Percentiles rank a stretch among this genome's conserved stretches.
phyloP scores from a whole-genome alignment of 164 flowering plant genomes.

The Vitis vinifera region DNA sequence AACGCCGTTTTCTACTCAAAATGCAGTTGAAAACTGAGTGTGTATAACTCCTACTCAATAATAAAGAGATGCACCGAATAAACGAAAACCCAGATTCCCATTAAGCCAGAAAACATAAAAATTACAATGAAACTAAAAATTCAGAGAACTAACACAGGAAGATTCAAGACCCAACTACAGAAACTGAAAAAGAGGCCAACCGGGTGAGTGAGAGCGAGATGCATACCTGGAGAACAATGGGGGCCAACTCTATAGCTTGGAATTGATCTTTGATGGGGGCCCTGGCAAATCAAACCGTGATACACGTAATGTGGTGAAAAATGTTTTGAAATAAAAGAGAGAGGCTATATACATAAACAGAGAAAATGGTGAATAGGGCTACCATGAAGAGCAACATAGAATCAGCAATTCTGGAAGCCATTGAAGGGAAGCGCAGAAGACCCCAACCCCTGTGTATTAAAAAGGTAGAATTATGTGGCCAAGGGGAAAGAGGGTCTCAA shows the following conservation, averaged over 20 bases:
- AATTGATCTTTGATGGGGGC: conserved; percentile 37
- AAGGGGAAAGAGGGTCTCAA: no score
- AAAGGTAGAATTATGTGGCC: no score
- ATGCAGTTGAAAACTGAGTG: background rate
- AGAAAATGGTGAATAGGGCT: background rate
- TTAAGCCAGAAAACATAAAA: background rate
- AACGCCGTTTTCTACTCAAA: background rate
- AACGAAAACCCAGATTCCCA: background rate
- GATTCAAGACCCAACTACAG: background rate
- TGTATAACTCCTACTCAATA: background rate
- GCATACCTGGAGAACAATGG: conserved; percentile 36
- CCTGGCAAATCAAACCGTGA: conserved; percentile 34
- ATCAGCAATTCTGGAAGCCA: conserved; percentile 67
- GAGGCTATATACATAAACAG: background rate
- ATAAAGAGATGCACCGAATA: background rate
- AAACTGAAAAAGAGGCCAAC: background rate
- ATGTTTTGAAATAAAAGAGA: background rate
- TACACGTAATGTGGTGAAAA: background rate
- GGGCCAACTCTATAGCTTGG: conserved; percentile 24
- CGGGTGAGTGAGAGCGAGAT: background rate
- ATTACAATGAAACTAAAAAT: background rate
- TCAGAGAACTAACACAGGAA: background rate
- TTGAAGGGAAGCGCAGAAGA: conserved; percentile 28
- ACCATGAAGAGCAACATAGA: conserved; percentile 44
- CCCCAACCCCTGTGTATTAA: conserved; percentile 2